These are phyloP conservation scores for Curvularia sp. DNA, from an alignment of 2,329 filamentous ascomycete genomes.

Conservation along the genomic window DNA sequence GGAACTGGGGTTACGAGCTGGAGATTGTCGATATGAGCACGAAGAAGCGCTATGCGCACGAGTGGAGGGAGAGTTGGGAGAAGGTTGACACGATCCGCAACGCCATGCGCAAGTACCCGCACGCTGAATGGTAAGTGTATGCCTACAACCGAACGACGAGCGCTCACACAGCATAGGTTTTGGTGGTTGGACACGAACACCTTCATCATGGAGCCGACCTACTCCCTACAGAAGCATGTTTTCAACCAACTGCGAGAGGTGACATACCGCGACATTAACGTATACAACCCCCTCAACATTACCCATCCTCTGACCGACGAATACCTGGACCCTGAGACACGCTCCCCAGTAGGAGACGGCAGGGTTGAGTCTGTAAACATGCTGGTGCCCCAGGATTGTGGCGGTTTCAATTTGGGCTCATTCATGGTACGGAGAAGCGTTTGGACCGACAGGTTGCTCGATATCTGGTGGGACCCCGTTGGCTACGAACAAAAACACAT, in stretches of 20 bases:
- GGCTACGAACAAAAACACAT: constrained; percentile 98
- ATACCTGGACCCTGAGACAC: constrained; percentile 78
- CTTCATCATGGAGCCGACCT: constrained; percentile 94
- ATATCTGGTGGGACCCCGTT: constrained; percentile 98
- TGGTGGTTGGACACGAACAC: constrained; percentile 99
- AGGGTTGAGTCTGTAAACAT: constrained; percentile 81
- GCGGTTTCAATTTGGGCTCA: constrained; percentile 93
- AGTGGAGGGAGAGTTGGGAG: constrained; percentile 99
- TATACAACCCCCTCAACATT: constrained; percentile 94
- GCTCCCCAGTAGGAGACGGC: constrained; percentile 78
- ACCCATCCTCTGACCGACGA: constrained; percentile 76
- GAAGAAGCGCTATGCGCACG: constrained; percentile 97
- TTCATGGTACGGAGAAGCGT: constrained; percentile 87
- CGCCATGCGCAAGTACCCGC: constrained; percentile 88
- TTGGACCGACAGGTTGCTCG: constrained; percentile 90
- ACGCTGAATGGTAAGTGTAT: constrained; percentile 87
- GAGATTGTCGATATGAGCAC: constrained; percentile 99
- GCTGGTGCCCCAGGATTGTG: constrained; percentile 89
- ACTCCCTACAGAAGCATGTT: constrained; percentile 87
- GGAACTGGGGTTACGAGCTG: constrained; percentile 90
- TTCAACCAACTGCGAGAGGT: constrained; percentile 78
- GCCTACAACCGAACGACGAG: neutral
- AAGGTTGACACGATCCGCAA: constrained; percentile 94
- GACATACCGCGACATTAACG: constrained; percentile 94
- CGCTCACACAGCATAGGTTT: constrained; percentile 71